These are phyloP conservation scores for Talaromyces funiculosus DNA, from an alignment of 2,329 filamentous ascomycete species.

Conservation along the genomic window DNA sequence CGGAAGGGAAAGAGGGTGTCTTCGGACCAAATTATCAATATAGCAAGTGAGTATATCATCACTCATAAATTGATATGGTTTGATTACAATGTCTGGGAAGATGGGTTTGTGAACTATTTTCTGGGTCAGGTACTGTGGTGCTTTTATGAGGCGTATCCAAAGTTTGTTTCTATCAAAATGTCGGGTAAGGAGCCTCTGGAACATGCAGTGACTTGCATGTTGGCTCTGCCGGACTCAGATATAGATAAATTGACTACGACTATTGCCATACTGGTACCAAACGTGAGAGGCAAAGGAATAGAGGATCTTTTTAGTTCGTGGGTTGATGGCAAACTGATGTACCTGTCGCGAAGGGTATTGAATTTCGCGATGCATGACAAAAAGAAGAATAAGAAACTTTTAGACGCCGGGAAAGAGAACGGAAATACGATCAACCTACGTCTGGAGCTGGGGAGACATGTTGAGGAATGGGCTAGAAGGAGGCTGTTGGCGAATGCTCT, in stretches of 20 bases:
- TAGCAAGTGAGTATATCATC: slow-evolving; percentile 2
- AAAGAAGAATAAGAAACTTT: background rate
- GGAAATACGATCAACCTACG: slow-evolving; percentile 3
- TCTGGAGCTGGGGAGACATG: background rate
- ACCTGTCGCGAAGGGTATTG: background rate
- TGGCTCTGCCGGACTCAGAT: slow-evolving; percentile 2
- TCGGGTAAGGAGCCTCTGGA: background rate
- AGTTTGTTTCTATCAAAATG: background rate
- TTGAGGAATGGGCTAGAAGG: background rate
- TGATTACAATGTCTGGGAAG: background rate
- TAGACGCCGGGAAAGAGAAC: background rate
- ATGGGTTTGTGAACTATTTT: slow-evolving; percentile 1
- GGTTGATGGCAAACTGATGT: background rate
- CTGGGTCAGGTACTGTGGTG: slow-evolving; percentile 7
- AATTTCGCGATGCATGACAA: background rate
- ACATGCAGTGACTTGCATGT: background rate
- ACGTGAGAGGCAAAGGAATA: background rate
- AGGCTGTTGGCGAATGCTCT: background rate
- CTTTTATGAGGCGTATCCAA: slow-evolving; percentile 7
- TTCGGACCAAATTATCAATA: background rate
- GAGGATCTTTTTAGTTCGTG: background rate
- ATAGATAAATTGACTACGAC: background rate
- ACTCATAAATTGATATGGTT: background rate
- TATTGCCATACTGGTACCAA: background rate
- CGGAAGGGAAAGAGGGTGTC: background rate